Evolutionary conservation across 2,329 filamentous ascomycete species (phyloP).

Genomic region (Fusarium torreyae): DNA sequence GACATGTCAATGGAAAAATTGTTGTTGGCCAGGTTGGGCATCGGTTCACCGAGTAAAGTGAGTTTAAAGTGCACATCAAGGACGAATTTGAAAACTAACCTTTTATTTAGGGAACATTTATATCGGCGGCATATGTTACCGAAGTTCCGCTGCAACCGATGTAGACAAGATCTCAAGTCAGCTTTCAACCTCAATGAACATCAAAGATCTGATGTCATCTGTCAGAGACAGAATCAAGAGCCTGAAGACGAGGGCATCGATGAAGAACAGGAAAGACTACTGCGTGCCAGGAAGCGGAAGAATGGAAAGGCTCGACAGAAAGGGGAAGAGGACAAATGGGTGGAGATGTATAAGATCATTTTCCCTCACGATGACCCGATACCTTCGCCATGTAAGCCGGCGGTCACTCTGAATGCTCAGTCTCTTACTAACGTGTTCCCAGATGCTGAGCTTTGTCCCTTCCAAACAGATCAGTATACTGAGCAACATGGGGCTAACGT

Average conservation of each 20-base stretch:
- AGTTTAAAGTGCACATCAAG: too few relatives aligned
- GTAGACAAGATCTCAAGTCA: slow-evolving; percentile 5
- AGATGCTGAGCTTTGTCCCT: background rate
- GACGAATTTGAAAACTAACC: too few relatives aligned
- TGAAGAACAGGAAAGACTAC: background rate
- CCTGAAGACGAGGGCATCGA: background rate
- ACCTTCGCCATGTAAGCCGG: slow-evolving; percentile 10
- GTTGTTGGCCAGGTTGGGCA: background rate
- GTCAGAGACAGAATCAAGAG: background rate
- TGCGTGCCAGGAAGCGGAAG: background rate
- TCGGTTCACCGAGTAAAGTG: slow-evolving; percentile 3
- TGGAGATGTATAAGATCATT: slow-evolving; percentile 9
- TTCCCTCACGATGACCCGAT: background rate
- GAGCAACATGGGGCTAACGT: background rate
- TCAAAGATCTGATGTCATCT: background rate
- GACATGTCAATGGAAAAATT: slow-evolving; percentile 8
- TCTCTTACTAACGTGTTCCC: too few relatives aligned
- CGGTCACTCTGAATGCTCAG: too few relatives aligned
- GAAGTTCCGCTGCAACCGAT: slow-evolving; percentile 7
- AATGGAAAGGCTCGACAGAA: background rate
- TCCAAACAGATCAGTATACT: background rate
- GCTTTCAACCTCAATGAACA: background rate
- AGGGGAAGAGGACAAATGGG: slow-evolving; percentile 3
- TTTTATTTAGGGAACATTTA: background rate
- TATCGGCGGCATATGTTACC: slow-evolving; percentile 9